Evolutionary conservation across 1,139 yeast species (phyloP).

Genomic region (Candida labiduridarum): DNA sequence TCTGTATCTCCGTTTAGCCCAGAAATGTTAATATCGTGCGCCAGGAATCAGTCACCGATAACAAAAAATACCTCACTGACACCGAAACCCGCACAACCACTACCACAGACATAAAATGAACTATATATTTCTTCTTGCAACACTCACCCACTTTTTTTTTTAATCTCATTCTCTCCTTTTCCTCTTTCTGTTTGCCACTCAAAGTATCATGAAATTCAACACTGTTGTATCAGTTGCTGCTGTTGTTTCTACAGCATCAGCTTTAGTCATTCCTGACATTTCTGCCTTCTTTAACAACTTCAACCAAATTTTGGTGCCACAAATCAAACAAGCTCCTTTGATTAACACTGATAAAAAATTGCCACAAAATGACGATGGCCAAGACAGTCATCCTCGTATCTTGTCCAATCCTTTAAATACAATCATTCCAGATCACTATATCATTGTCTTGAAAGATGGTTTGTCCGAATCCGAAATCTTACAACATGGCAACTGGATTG

Average conservation of each 20-base stretch:
- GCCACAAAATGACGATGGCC: background rate
- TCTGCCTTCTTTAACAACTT: constrained; percentile 5
- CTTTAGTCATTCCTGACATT: constrained; percentile 10
- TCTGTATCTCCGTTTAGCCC: too few relatives aligned
- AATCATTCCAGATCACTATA: constrained; percentile 54
- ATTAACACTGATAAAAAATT: constrained; percentile 2
- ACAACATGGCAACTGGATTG: constrained; percentile 68
- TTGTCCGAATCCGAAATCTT: constrained; percentile 31
- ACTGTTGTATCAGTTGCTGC: constrained; percentile 4
- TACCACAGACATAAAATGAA: background rate
- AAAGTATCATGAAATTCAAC: background rate
- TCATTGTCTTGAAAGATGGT: constrained; percentile 38
- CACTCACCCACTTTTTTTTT: background rate
- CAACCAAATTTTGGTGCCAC: constrained; percentile 6
- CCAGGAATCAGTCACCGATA: too few relatives aligned
- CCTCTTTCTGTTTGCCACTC: background rate
- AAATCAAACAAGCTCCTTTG: constrained; percentile 7
- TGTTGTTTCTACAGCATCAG: constrained; percentile 4
- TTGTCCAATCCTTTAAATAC: constrained; percentile 12
- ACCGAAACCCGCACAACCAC: background rate
- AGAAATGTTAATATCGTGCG: too few relatives aligned
- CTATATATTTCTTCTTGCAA: background rate
- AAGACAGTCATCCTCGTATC: background rate
- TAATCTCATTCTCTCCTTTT: background rate
- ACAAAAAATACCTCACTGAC: background rate